Evolutionary conservation across 169 alveolate species (phyloP).

Genomic region (Cryptosporidium tyzzeri): DNA sequence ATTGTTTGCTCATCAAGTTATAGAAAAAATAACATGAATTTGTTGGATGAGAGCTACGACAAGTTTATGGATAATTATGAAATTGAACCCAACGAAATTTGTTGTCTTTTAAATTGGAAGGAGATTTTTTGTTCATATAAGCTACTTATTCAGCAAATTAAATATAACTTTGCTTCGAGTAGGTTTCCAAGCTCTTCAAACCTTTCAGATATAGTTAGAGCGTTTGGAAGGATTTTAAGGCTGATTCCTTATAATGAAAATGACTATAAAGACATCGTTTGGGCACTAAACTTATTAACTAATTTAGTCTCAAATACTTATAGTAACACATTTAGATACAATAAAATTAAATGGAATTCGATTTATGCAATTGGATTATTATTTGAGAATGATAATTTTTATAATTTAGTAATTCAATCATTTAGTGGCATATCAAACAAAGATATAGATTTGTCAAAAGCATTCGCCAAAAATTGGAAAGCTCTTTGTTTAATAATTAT

Average conservation of each 20-base stretch:
- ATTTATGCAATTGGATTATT: slow-evolving; percentile 49
- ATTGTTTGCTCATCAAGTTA: slow-evolving; percentile 16
- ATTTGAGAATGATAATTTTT: slow-evolving; percentile 17
- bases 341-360: slow-evolving; percentile 66
- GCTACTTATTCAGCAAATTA: background rate
- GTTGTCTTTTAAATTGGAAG: slow-evolving; percentile 25
- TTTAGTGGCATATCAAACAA: background rate
- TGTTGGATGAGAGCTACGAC: background rate
- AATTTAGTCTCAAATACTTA: background rate
- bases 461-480: slow-evolving; percentile 26
- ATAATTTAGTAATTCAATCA: background rate
- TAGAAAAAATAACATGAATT: slow-evolving; percentile 17
- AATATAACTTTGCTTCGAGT: background rate
- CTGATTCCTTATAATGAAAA: background rate
- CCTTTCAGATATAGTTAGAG: slow-evolving; percentile 37
- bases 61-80: background rate
- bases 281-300: slow-evolving; percentile 24
- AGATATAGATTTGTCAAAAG: background rate
- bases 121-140: slow-evolving; percentile 15
- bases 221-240: slow-evolving; percentile 26
- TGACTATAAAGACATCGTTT: slow-evolving; percentile 10
- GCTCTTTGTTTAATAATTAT: slow-evolving; percentile 23
- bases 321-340: background rate
- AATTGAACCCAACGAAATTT: slow-evolving; percentile 1
- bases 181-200: background rate